These are phyloP conservation scores for Auricularia sp. DNA, from an alignment of 768 basidiomycete species.

Conservation along the genomic window DNA sequence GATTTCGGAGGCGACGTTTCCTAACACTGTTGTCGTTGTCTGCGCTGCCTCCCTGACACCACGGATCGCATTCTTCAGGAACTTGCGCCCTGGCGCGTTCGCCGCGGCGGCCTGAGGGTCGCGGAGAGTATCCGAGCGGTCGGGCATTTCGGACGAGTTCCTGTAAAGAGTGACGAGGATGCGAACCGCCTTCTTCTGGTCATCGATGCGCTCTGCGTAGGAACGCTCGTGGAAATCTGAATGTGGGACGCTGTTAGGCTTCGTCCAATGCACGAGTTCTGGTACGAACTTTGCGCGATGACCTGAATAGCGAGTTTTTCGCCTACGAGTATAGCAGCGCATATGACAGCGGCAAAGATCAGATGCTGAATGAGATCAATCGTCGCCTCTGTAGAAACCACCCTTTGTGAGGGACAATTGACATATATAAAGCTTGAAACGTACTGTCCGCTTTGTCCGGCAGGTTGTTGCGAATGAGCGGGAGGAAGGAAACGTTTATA, in stretches of 20 bases:
- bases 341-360: slow-evolving; percentile 64
- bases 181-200: slow-evolving; percentile 71
- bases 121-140: slow-evolving; percentile 53
- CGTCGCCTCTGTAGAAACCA: slow-evolving; percentile 20
- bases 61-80: slow-evolving; percentile 62
- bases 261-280: background rate
- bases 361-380: slow-evolving; percentile 52
- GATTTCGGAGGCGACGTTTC: slow-evolving; percentile 54
- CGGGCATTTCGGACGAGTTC: slow-evolving; percentile 64
- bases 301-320: slow-evolving; percentile 85
- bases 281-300: slow-evolving; percentile 46
- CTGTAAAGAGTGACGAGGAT: slow-evolving; percentile 67
- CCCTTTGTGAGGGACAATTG: slow-evolving; percentile 5
- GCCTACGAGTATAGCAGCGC: slow-evolving; percentile 56
- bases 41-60: slow-evolving; percentile 66
- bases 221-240: slow-evolving; percentile 64
- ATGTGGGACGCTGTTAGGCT: background rate
- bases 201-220: slow-evolving; percentile 72
- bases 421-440: background rate
- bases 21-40: slow-evolving; percentile 67
- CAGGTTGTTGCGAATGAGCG: slow-evolving; percentile 46
- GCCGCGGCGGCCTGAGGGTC: slow-evolving; percentile 18
- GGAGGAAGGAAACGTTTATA: slow-evolving; percentile 49
- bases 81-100: slow-evolving; percentile 43
- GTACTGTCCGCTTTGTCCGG: background rate